phyloP scores from a whole-genome alignment of 2,329 filamentous ascomycete genomes.

The Cladophialophora immunda region DNA sequence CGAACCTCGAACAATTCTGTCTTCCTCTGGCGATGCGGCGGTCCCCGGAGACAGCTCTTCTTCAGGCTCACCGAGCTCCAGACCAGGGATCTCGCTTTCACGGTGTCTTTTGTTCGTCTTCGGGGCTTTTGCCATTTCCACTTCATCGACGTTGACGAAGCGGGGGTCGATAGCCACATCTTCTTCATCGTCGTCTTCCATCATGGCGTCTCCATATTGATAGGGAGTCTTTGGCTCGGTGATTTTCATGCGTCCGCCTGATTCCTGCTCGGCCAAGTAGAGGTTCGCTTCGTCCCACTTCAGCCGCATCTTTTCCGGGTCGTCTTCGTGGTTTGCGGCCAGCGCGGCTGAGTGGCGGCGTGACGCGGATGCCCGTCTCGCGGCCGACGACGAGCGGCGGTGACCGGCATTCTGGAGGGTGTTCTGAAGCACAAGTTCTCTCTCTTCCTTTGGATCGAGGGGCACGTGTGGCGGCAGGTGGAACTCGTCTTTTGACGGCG shows the following conservation, averaged over 20 bases:
- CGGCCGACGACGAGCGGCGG: conserved; percentile 80
- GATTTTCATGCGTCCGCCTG: conserved; percentile 96
- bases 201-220: conserved; percentile 90
- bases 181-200: conserved; percentile 76
- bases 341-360: conserved; percentile 72
- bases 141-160: conserved; percentile 62
- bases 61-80: conserved; percentile 93
- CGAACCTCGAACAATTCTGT: conserved; percentile 52
- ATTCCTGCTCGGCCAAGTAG: conserved; percentile 95
- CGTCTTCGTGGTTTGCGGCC: conserved; percentile 57
- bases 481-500: conserved; percentile 45
- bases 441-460: conserved; percentile 67
- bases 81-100: conserved; percentile 86
- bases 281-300: conserved; percentile 99
- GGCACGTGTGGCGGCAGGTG: conserved; percentile 45
- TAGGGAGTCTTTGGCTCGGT: conserved; percentile 98
- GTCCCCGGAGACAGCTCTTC: conserved; percentile 66
- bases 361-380: conserved; percentile 69
- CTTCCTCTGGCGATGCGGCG: conserved; percentile 45
- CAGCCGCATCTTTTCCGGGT: conserved; percentile 74
- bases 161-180: conserved; percentile 44
- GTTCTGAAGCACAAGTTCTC: conserved; percentile 92
- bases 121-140: conserved; percentile 61
- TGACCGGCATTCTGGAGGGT: conserved; percentile 93
- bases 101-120: conserved; percentile 53